Evolutionary conservation across 129 eudicot species (phyloP).

Genomic region (Centella asiatica): DNA sequence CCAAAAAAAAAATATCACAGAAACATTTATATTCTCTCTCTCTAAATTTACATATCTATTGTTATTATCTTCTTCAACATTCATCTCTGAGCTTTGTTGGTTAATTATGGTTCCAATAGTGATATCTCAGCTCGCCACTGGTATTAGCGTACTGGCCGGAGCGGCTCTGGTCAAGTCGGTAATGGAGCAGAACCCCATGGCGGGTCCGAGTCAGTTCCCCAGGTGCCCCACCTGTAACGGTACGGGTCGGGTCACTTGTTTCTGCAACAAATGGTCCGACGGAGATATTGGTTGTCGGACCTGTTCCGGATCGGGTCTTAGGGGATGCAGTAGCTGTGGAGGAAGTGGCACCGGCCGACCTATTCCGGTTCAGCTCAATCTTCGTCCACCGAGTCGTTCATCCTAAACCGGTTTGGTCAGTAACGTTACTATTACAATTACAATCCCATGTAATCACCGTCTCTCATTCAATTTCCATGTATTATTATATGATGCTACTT

Average conservation of each 20-base stretch:
- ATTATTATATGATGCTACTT: not conserved
- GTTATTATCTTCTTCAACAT: not conserved
- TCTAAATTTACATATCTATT: not conserved
- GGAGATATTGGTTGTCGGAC: slow-evolving; percentile 85
- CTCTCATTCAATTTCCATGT: not conserved
- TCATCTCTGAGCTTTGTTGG: not conserved
- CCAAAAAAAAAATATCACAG: not conserved
- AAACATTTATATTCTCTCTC: not conserved
- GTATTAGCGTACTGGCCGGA: slow-evolving; percentile 70
- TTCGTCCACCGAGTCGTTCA: slow-evolving; percentile 49
- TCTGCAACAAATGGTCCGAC: slow-evolving; percentile 84
- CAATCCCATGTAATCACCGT: too few relatives aligned
- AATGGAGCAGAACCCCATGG: slow-evolving; percentile 55
- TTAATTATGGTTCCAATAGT: slow-evolving; percentile 62
- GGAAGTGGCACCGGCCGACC: slow-evolving; percentile 91
- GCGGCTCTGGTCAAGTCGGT: slow-evolving; percentile 63
- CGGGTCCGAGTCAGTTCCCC: slow-evolving; percentile 52
- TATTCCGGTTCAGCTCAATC: slow-evolving; percentile 57
- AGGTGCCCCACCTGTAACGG: slow-evolving; percentile 83
- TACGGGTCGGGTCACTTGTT: slow-evolving; percentile 63
- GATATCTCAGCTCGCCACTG: slow-evolving; percentile 64
- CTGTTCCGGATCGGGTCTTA: slow-evolving; percentile 86
- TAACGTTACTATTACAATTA: not conserved
- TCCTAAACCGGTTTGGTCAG: slow-evolving; percentile 23
- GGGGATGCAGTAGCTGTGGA: slow-evolving; percentile 84